Conservation (phyloP, 768 basidiomycete genomes). For the Suillus tomentosus region DNA sequence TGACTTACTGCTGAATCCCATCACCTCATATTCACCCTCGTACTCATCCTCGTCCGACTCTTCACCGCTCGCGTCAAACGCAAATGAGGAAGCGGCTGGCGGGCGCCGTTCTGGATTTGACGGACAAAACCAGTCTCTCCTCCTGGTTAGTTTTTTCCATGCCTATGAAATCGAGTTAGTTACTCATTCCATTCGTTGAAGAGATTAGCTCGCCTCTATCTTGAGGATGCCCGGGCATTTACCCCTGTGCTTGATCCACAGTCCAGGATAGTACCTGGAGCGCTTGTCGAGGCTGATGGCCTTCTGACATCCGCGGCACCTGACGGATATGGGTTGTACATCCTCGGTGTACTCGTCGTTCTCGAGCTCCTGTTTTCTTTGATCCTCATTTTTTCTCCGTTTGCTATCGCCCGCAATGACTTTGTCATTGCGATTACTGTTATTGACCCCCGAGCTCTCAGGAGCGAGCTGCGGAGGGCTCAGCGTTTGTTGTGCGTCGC, state of each 20-base stretch:
- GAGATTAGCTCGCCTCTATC: neutral
- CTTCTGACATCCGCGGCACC: conserved; percentile 30
- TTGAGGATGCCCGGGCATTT: conserved; percentile 8
- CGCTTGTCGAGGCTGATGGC: conserved; percentile 37
- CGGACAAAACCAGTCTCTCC: neutral
- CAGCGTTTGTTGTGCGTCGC: neutral
- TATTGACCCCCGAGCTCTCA: neutral
- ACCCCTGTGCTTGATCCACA: conserved; percentile 35
- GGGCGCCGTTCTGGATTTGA: neutral
- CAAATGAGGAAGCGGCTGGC: neutral
- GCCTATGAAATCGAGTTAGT: neutral
- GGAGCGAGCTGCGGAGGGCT: neutral
- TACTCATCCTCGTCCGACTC: conserved; percentile 21
- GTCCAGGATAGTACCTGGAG: conserved; percentile 36
- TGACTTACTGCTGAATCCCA: neutral
- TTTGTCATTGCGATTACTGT: neutral
- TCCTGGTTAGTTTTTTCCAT: neutral
- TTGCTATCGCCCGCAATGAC: conserved; percentile 22
- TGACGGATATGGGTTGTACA: conserved; percentile 30
- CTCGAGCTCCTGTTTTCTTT: conserved; percentile 30
- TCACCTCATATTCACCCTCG: neutral
- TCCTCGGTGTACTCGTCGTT: conserved; percentile 29
- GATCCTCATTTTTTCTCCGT: conserved; percentile 30
- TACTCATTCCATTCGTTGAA: neutral
- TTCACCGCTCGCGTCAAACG: neutral